Conservation (phyloP, 192 early-diverging fungal species). For the Spizellomyces punctatus region DNA sequence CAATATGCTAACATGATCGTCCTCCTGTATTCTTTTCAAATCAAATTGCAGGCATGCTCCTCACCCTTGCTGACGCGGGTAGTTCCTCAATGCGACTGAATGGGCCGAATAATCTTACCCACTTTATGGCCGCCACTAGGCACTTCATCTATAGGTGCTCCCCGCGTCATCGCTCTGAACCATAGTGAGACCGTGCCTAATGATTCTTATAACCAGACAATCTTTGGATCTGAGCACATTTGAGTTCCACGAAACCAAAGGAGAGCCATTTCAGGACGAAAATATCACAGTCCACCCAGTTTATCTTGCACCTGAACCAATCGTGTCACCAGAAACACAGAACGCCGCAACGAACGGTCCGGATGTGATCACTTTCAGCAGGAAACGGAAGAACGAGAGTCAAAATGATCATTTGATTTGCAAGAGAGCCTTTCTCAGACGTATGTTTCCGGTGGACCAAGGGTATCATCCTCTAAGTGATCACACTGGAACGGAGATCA, state of each 20-base stretch:
- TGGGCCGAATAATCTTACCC: slow-evolving; percentile 81
- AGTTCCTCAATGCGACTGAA: slow-evolving; percentile 55
- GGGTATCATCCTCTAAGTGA: slow-evolving; percentile 7
- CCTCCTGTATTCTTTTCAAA: too few species aligned
- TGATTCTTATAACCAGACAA: slow-evolving; percentile 9
- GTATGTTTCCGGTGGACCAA: slow-evolving; percentile 23
- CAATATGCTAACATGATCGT: too few species aligned
- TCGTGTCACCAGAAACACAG: not conserved
- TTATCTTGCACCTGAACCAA: slow-evolving; percentile 54
- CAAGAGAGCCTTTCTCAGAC: slow-evolving; percentile 18
- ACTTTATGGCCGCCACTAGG: slow-evolving; percentile 74
- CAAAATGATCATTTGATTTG: not conserved
- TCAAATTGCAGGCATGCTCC: slow-evolving; percentile 70
- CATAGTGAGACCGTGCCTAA: not conserved
- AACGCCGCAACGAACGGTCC: too few species aligned
- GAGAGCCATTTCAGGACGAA: slow-evolving; percentile 59
- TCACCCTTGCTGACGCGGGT: slow-evolving; percentile 85
- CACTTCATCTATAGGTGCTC: slow-evolving; percentile 70
- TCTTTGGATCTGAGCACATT: slow-evolving; percentile 6
- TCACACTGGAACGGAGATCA: not conserved
- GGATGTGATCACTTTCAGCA: not conserved
- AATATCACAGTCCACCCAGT: slow-evolving; percentile 71
- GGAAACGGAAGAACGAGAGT: slow-evolving; percentile 19
- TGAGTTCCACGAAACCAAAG: slow-evolving; percentile 3
- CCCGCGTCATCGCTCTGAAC: not conserved